A percentile compares a stretch with the other conserved stretches of the same genome.
Conservation (phyloP, 1,139 yeast species). For the Hansenula lynferdii region DNA sequence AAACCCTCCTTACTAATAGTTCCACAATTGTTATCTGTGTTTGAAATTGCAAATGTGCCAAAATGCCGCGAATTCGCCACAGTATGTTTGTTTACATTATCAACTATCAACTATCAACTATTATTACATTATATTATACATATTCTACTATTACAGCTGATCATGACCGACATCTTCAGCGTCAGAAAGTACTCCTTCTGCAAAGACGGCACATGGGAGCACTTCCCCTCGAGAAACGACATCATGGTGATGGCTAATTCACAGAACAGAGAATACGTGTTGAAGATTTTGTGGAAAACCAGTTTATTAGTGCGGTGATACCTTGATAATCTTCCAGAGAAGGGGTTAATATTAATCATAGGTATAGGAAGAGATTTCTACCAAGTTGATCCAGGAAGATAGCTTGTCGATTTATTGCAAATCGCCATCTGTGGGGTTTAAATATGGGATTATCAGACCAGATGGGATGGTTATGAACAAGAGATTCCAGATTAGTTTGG, state of each 20-base stretch:
- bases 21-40: too few species aligned
- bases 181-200: conserved; percentile 19
- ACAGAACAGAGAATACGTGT: neutral
- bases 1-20: too few species aligned
- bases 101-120: too few species aligned
- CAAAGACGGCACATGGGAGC: conserved; percentile 17
- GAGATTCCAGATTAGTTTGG: conserved; percentile 17
- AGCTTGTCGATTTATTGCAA: conserved; percentile 11
- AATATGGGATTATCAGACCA: neutral
- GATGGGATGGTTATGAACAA: neutral
- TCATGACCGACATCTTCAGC: neutral
- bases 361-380: conserved; percentile 10
- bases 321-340: neutral
- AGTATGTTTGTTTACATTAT: too few species aligned
- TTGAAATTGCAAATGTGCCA: too few species aligned
- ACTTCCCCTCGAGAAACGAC: conserved; percentile 19
- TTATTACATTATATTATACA: too few species aligned
- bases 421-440: conserved; percentile 19
- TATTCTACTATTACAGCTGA: too few species aligned
- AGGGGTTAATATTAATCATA: too few species aligned
- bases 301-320: conserved; percentile 11
- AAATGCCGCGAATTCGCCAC: too few species aligned
- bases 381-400: neutral
- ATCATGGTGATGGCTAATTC: conserved; percentile 5
- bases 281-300: conserved; percentile 16